phyloP scores from a whole-genome alignment of 2,329 filamentous ascomycete species.

The Rhytidhysteron rufulum region DNA sequence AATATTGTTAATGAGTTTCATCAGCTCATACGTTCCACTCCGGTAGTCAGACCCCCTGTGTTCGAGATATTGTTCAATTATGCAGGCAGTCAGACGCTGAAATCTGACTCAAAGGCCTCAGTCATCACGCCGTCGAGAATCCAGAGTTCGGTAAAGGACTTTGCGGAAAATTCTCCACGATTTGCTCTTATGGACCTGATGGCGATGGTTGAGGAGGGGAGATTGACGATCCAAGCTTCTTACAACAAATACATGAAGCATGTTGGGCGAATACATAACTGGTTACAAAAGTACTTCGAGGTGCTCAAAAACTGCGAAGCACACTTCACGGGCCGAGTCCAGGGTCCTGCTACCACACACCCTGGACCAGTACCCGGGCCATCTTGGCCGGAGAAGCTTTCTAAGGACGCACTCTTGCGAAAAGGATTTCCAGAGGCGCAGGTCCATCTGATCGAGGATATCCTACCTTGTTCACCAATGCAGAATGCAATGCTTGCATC shows the following conservation, averaged over 20 bases:
- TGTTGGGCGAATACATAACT: no score
- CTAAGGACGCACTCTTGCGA: slow-evolving; percentile 7
- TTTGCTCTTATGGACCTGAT: slow-evolving; percentile 10
- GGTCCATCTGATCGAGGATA: slow-evolving; percentile 6
- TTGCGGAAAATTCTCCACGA: slow-evolving; percentile 3
- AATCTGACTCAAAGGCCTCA: slow-evolving; percentile 47
- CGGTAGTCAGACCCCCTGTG: slow-evolving; percentile 6
- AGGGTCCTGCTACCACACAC: slow-evolving; percentile 3
- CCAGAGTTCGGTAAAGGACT: neutral
- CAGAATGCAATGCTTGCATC: slow-evolving; percentile 9
- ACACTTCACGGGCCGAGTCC: slow-evolving; percentile 2
- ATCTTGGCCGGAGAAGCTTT: neutral
- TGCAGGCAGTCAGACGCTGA: slow-evolving; percentile 43
- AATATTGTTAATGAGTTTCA: slow-evolving; percentile 42
- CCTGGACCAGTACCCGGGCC: neutral
- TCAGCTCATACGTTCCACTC: slow-evolving; percentile 3
- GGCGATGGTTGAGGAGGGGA: slow-evolving; percentile 6
- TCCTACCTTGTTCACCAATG: slow-evolving; percentile 9
- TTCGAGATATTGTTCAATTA: slow-evolving; percentile 57
- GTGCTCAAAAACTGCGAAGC: slow-evolving; percentile 2
- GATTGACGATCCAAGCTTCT: slow-evolving; percentile 8
- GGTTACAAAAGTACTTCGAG: slow-evolving; percentile 4
- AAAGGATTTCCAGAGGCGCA: no score
- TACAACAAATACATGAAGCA: slow-evolving; percentile 13
- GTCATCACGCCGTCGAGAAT: slow-evolving; percentile 2